Conservation (phyloP, 2,329 filamentous ascomycete genomes). For the Exophiala sp. region DNA sequence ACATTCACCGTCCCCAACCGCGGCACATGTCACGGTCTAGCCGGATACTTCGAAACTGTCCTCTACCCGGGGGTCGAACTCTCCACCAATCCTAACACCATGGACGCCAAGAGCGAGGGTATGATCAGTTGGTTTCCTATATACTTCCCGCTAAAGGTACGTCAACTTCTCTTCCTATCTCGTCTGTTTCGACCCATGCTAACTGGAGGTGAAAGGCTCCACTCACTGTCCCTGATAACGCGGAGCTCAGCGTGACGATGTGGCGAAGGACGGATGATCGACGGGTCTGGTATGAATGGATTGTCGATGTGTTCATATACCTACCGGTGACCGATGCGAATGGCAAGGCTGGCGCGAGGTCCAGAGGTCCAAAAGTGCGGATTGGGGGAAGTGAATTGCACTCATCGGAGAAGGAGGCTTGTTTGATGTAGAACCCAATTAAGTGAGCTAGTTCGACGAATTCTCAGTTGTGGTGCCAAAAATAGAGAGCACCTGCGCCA, state of each 20-base stretch:
- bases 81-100: constrained; percentile 87
- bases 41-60: constrained; percentile 95
- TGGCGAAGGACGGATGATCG: constrained; percentile 93
- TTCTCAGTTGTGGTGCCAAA: too few relatives aligned
- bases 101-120: constrained; percentile 87
- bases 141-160: constrained; percentile 89
- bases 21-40: constrained; percentile 85
- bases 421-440: constrained; percentile 39
- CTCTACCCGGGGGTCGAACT: constrained; percentile 64
- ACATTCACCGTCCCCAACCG: constrained; percentile 74
- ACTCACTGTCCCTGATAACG: constrained; percentile 76
- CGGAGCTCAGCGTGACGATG: constrained; percentile 86
- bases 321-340: constrained; percentile 29
- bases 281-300: constrained; percentile 98
- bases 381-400: constrained; percentile 47
- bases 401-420: constrained; percentile 49
- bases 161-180: too few relatives aligned
- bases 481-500: too few relatives aligned
- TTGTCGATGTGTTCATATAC: constrained; percentile 72
- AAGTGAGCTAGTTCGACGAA: too few relatives aligned
- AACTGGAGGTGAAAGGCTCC: too few relatives aligned
- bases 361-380: constrained; percentile 23
- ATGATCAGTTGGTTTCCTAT: constrained; percentile 99
- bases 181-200: too few relatives aligned
- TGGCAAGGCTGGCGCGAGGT: constrained; percentile 22